Evolutionary conservation across 306 rosid species (phyloP), one percentile per base, ranked within the genome.

Genomic region (Hippophae rhamnoides): DNA sequence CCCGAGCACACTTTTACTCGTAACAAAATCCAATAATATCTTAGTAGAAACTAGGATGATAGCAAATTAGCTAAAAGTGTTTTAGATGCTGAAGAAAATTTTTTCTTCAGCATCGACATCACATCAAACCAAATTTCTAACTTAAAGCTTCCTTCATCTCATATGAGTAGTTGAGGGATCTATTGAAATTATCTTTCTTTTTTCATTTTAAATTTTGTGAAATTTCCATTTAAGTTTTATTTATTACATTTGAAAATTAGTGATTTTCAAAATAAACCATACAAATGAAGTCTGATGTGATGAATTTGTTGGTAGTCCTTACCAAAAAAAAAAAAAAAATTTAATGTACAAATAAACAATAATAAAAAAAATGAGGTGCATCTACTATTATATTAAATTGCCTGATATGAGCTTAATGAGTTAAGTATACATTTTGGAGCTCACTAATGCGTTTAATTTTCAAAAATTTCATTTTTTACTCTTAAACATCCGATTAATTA

Each of bases 111-210:
- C 18, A 43, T 65, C 60, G 76, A 61, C 27, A 25, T 47, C 50
- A 68, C 60, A 57, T 82, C 65, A 18, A 65, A 66, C 60, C 74
- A 74, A 57, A 74, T 61, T 13, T 68, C 71, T 53, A 66, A 60
- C 57, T 45, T 58, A 53, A 72, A 67, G 62, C 57, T 46, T 79
- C 79, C 81, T 66, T 46, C 63, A 44, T 72, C 18, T 67, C 62
- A 61, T 41, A 10, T 57, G 38, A 66, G 61, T 76, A 71, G 96
- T 96, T 92, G 40, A 51, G 72, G 62, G 72, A 41, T 75, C 74
- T 41, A 18, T 57, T 2, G 52, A 58, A 47, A 43, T 18, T 13
- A 41, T 10, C 38, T 58, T 7, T 9, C 48, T 44, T 40, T n/a
- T 58, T 23, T 18, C 2, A 8, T 31, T 41, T 7, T 5, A 26